Evolutionary conservation across 2,329 filamentous ascomycete genomes (phyloP).

Genomic region (Botrytis paeoniae): DNA sequence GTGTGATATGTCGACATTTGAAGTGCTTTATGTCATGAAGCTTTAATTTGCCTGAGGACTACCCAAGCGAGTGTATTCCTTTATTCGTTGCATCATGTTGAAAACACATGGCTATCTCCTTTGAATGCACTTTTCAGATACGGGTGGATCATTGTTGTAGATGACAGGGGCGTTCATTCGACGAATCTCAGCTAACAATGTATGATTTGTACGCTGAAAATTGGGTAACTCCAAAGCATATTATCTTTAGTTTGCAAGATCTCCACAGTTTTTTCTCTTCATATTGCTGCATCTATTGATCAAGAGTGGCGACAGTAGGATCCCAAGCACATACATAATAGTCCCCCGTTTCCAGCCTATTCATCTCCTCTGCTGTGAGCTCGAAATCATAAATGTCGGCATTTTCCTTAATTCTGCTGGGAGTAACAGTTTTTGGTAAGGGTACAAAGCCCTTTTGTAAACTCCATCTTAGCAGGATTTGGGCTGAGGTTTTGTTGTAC

Average conservation of each 20-base stretch:
- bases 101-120: background rate
- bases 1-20: background rate
- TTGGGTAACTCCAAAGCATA: background rate
- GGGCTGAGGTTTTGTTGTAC: constrained; percentile 69
- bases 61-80: background rate
- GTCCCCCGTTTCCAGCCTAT: constrained; percentile 48
- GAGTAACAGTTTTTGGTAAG: constrained; percentile 70
- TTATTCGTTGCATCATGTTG: background rate
- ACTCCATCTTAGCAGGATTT: constrained; percentile 77
- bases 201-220: background rate
- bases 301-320: constrained; percentile 48
- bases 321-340: constrained; percentile 58
- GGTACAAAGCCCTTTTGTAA: constrained; percentile 75
- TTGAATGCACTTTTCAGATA: background rate
- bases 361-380: constrained; percentile 51
- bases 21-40: background rate
- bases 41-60: background rate
- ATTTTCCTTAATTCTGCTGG: constrained; percentile 65
- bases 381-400: constrained; percentile 54
- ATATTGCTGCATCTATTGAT: constrained; percentile 35
- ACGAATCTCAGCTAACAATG: background rate
- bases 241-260: background rate
- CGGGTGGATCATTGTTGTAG: background rate
- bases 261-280: background rate
- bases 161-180: background rate